A percentile compares a stretch with the other conserved stretches of the same genome.
Conservation (phyloP, 257 asterid genomes). For the Solanum appendiculatum region DNA sequence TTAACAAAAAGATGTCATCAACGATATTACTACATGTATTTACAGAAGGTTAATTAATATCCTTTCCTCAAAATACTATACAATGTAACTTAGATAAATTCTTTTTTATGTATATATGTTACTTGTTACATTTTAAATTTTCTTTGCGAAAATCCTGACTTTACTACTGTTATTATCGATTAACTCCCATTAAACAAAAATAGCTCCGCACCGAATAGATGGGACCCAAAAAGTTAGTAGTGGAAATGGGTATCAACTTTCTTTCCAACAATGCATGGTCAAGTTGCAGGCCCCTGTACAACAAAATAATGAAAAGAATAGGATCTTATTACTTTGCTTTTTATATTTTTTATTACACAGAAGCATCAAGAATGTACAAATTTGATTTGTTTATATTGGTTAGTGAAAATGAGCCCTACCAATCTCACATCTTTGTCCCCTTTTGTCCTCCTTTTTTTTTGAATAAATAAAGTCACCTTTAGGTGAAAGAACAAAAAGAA, state of each 20-base stretch:
- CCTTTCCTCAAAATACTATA: neutral
- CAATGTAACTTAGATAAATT: neutral
- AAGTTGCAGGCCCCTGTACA: slow-evolving; percentile 9
- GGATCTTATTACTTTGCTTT: slow-evolving; percentile 14
- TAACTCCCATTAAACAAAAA: neutral
- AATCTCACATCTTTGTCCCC: neutral
- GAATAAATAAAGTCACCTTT: neutral
- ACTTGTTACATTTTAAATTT: neutral
- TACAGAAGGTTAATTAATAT: neutral
- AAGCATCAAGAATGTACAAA: slow-evolving; percentile 1
- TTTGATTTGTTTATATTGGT: slow-evolving; percentile 20
- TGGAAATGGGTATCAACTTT: slow-evolving; percentile 21
- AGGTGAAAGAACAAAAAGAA: neutral
- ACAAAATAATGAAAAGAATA: neutral
- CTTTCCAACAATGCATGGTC: slow-evolving; percentile 29
- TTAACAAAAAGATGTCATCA: neutral
- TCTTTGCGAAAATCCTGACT: neutral
- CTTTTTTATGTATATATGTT: neutral
- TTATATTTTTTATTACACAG: neutral
- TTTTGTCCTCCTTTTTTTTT: neutral
- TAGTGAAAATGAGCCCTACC: slow-evolving; percentile 31
- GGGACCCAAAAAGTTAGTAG: slow-evolving; percentile 13
- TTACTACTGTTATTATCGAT: neutral
- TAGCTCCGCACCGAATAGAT: neutral
- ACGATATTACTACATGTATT: neutral